Conservation (phyloP, 73 alveolate genomes). For the Paramecium octaurelia region DNA sequence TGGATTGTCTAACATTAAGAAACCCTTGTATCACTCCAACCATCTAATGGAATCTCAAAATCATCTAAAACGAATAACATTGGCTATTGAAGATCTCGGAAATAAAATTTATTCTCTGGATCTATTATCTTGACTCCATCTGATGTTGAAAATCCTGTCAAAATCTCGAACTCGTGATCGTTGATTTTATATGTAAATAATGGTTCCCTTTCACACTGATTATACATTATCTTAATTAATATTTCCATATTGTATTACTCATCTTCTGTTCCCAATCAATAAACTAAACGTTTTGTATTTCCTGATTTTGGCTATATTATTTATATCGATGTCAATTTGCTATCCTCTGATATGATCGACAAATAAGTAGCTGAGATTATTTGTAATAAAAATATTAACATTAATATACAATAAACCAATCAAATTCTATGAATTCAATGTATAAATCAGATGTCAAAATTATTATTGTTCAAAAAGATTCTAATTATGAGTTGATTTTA, state of each 20-base stretch:
- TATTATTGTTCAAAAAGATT: too few relatives aligned
- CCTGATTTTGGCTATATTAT: conserved; percentile 16
- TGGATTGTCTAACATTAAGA: background rate
- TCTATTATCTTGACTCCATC: conserved; percentile 10
- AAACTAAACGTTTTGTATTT: background rate
- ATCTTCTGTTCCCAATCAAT: conserved; percentile 13
- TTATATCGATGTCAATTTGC: background rate
- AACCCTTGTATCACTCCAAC: conserved; percentile 41
- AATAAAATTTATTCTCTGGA: conserved; percentile 26
- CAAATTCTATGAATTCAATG: background rate
- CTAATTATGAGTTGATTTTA: too few relatives aligned
- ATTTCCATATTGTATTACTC: background rate
- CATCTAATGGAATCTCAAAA: conserved; percentile 30
- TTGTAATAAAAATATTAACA: background rate
- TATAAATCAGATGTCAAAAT: too few relatives aligned
- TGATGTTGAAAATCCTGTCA: conserved; percentile 39
- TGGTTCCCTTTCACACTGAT: conserved; percentile 37
- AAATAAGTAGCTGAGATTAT: background rate
- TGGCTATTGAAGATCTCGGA: background rate
- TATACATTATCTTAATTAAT: background rate
- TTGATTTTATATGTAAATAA: background rate
- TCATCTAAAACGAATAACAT: conserved; percentile 41
- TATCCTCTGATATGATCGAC: conserved; percentile 4
- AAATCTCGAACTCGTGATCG: background rate
- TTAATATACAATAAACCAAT: background rate